Evolutionary conservation across 805 yeast genomes (phyloP), one percentile per base, ranked within the genome.

Genomic region (Groenewaldozyma salmanticensis): DNA sequence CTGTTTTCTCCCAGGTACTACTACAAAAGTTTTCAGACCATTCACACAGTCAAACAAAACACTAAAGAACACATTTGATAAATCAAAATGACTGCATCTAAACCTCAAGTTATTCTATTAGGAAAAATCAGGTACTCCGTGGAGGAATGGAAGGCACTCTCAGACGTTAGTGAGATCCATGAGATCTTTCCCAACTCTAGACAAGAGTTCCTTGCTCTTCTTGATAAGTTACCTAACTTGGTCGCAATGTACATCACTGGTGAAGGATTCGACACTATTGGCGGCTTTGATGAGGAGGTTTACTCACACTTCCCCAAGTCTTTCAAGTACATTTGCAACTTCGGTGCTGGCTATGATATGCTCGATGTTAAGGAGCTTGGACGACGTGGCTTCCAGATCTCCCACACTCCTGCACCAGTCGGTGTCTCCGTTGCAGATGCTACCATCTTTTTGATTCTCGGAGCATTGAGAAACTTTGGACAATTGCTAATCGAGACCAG

Each of bases 51-150:
- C n/a, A n/a, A n/a, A n/a, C n/a, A n/a, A n/a, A n/a, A n/a, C n/a
- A n/a, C n/a, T n/a, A n/a, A n/a, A n/a, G n/a, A n/a, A n/a, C n/a
- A n/a, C n/a, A n/a, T n/a, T n/a, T n/a, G n/a, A n/a, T n/a, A n/a
- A n/a, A n/a, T n/a, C n/a, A n/a, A n/a, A n/a, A n/a, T n/a, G n/a
- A n/a, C n/a, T n/a, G n/a, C n/a, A n/a, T n/a, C n/a, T 21, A 37
- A n/a, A n/a, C 79, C 84, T 37, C 72, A 74, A 47, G 75, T 85
- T 6, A 66, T 86, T 19, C 68, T 84, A 59, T 58, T 86, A 27
- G 90, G 87, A 5, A 67, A 70, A 11, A 68, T 77, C 34, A 57
- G 60, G 39, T 79, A 65, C 54, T 88, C 86, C 34, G 72, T 71
- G 31, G 64, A 71, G 24, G 81, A 79, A 33, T 84, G 92, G 90